Evolutionary conservation across 129 eudicot genomes (phyloP), one percentile per base, ranked within the genome.

Genomic region (Dittrichia graveolens): DNA sequence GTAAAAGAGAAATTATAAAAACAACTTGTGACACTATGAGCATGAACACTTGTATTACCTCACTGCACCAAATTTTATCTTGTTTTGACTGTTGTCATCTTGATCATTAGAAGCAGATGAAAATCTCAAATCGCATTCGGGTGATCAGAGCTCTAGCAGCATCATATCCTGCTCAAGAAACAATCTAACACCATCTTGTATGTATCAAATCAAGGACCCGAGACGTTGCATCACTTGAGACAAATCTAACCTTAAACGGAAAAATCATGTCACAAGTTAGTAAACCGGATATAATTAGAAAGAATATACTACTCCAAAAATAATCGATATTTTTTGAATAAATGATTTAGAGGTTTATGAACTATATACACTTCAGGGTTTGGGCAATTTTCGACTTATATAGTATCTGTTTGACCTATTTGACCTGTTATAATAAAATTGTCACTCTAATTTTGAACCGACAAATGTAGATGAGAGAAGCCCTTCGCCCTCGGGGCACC

Each of bases 171-270:
- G 39, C 31, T 8, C 50, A 40, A 14, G 7, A 11, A 47, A 31
- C 72, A 66, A 47, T 13, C 58, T 31, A 47, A 34, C 40, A 66
- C 14, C 55, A 9, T 10, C n/a, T n/a, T n/a, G n/a, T n/a, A n/a
- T 62, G 48, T 11, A 5, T 46, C 24, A 39, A 49, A 49, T 68
- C 47, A 39, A 54, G 31, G 64, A 55, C 44, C 12, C 38, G 65
- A 55, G 40, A 71, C 42, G 4, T 14, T 38, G 61, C 19, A 49
- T 50, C 48, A 16, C 48, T 53, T 55, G 43, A 53, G 41, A 65
- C 55, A 71, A 19, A 56, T 18, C 44, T 55, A 19, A 42, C 75
- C 75, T 12, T 55, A 37, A 39, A 9, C 18, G 9, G 19, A 15
- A 16, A 15, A 10, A 53, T 7, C 42, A 70, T 55, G 39, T 3